Base-by-base conservation (phyloP, 306 rosid genomes). In the Myrica gale region DNA sequence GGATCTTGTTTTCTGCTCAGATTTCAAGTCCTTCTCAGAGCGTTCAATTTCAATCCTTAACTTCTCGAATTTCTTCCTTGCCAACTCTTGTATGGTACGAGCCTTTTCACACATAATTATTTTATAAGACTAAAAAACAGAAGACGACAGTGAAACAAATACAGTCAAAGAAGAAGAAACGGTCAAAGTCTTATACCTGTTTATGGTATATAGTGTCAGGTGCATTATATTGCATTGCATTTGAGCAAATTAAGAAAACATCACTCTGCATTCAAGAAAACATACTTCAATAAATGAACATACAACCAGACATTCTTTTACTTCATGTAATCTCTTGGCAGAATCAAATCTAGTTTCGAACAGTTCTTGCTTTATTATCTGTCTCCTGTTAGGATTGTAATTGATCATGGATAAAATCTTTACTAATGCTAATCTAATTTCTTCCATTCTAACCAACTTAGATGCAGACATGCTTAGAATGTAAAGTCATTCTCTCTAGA, bases 181-280 rank as follows among this genome's bases (percentile, higher is more conserved):
- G 54, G 13, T n/a, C 23, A 39, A 63, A 74, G 57, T 69, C 58
- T 52, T 50, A 21, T 83, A 96, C 99, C 98, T 96, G 98, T 86
- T 90, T 92, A 79, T 96, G 84, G 89, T 96, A 96, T 84, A 96
- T 78, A 17, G 99, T 96, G 47, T 96, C 99, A 0, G 98, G 72
- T 5, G 96, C 79, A 87, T 96, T 96, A 84, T 92, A 96, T 80
- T 90, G 96, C 98, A 90, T 96, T 74, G 99, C 98, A 68, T 96
- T 96, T 73, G 96, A 88, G 86, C 97, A 96, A 69, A 96, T 90
- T 78, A 96, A 75, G 66, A 88, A 88, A n/a, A 96, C 81, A 68
- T 96, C 99, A 81, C 80, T 83, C 99, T 96, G 98, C 89, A 87
- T 79, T 76, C 73, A 84, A 85, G 70, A 85, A 74, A 58, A 72